Evolutionary conservation across 108 stramenopile genomes (phyloP).

Genomic region (Skeletonema tropicum): DNA sequence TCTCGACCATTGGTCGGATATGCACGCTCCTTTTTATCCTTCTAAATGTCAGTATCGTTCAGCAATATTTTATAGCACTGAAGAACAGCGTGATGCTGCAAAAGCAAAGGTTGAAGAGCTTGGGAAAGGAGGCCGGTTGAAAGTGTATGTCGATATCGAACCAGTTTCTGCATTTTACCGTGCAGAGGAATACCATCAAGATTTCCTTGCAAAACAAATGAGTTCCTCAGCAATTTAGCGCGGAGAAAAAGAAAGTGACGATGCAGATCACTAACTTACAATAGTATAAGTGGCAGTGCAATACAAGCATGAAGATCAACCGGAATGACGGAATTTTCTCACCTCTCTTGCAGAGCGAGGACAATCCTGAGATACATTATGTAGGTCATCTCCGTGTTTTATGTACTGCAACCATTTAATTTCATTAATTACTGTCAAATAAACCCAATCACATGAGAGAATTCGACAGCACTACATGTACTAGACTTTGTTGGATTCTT

Average conservation of each 20-base stretch:
- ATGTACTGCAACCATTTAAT: too few species aligned
- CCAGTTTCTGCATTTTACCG: constrained; percentile 58
- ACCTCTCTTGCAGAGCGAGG: not conserved
- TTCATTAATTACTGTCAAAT: too few species aligned
- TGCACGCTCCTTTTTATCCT: constrained; percentile 49
- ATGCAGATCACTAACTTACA: not conserved
- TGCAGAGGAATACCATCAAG: constrained; percentile 73
- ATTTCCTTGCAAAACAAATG: constrained; percentile 62
- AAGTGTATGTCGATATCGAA: constrained; percentile 62
- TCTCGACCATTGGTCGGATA: constrained; percentile 57
- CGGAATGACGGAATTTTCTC: constrained; percentile 42
- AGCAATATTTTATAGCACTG: constrained; percentile 55
- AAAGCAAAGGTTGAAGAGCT: constrained; percentile 41
- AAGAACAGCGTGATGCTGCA: constrained; percentile 51
- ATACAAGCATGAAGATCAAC: not conserved
- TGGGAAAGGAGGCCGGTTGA: constrained; percentile 22
- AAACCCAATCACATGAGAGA: too few species aligned
- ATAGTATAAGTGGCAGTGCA: not conserved
- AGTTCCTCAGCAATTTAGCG: constrained; percentile 13
- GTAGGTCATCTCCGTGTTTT: too few species aligned
- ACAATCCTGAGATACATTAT: not conserved
- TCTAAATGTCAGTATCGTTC: constrained; percentile 65
- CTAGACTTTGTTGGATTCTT: too few species aligned
- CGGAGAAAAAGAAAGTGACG: not conserved
- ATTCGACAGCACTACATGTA: too few species aligned